Percentiles rank a stretch among this genome's conserved stretches.
Conservation (phyloP, 2,329 filamentous ascomycete genomes). For the Akanthomyces muscarius region DNA sequence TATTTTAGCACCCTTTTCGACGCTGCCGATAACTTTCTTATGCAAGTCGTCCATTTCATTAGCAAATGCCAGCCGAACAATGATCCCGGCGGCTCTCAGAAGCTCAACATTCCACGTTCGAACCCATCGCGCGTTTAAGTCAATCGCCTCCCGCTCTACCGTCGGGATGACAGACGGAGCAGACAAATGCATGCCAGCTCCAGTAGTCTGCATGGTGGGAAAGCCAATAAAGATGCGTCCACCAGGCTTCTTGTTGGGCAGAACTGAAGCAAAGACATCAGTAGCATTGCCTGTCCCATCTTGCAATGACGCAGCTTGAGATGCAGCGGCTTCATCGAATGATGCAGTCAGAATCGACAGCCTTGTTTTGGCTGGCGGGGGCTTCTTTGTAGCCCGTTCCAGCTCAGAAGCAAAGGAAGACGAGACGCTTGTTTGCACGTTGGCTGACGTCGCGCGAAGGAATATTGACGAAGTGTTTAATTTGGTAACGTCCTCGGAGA, state of each 20-base stretch:
- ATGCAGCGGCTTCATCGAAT: constrained; percentile 73
- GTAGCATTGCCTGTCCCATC: constrained; percentile 52
- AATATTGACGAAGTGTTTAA: constrained; percentile 77
- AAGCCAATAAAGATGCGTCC: constrained; percentile 97
- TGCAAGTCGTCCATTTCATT: constrained; percentile 81
- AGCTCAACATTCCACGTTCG: constrained; percentile 95
- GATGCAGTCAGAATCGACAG: constrained; percentile 88
- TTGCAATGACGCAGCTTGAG: constrained; percentile 46
- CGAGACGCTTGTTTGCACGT: constrained; percentile 71
- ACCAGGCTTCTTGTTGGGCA: constrained; percentile 75
- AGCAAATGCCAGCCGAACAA: constrained; percentile 80
- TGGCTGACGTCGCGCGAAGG: constrained; percentile 79
- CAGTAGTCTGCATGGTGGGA: constrained; percentile 94
- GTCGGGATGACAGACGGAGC: constrained; percentile 96
- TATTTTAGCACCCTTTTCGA: constrained; percentile 47
- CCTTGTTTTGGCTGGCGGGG: constrained; percentile 81
- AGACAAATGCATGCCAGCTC: constrained; percentile 87
- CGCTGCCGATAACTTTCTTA: constrained; percentile 49
- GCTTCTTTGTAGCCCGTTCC: constrained; percentile 94
- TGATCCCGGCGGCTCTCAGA: constrained; percentile 83
- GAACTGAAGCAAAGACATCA: constrained; percentile 84
- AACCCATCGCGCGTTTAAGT: constrained; percentile 92
- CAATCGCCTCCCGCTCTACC: constrained; percentile 93
- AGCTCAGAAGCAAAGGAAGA: constrained; percentile 75
- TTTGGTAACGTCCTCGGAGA: constrained; percentile 68